These are phyloP conservation scores for Colletotrichum godetiae DNA, from an alignment of 2,329 filamentous ascomycete genomes.

Conservation along the genomic window DNA sequence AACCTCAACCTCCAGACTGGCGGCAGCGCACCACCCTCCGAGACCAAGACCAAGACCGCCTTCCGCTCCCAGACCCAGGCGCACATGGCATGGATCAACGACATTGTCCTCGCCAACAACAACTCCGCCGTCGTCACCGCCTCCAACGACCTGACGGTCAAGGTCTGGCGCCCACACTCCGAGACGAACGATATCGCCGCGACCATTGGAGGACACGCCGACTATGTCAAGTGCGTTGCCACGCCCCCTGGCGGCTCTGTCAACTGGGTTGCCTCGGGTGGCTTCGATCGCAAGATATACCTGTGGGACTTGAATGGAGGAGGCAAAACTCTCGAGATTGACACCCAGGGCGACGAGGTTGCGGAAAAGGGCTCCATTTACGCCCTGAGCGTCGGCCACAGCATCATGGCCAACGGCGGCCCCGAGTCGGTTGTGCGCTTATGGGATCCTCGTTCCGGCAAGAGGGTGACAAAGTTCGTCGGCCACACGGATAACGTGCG, in stretches of 20 bases:
- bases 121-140: slow-evolving; percentile 86
- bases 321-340: slow-evolving; percentile 88
- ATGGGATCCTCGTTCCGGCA: slow-evolving; percentile 90
- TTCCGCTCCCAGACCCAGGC: slow-evolving; percentile 75
- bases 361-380: slow-evolving; percentile 96
- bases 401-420: slow-evolving; percentile 89
- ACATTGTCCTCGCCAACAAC: slow-evolving; percentile 83
- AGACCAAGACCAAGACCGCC: slow-evolving; percentile 54
- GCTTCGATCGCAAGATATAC: slow-evolving; percentile 90
- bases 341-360: slow-evolving; percentile 84
- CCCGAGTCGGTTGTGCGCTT: slow-evolving; percentile 93
- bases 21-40: slow-evolving; percentile 39
- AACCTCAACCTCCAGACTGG: slow-evolving; percentile 71
- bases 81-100: slow-evolving; percentile 97
- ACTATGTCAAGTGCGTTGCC: slow-evolving; percentile 96
- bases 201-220: slow-evolving; percentile 91
- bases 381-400: slow-evolving; percentile 82
- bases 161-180: slow-evolving; percentile 85
- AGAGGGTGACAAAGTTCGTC: slow-evolving; percentile 94
- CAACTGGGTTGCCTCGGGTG: slow-evolving; percentile 93
- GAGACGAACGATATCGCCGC: slow-evolving; percentile 68
- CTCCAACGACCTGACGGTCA: slow-evolving; percentile 93
- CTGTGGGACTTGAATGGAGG: slow-evolving; percentile 93
- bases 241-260: slow-evolving; percentile 72
- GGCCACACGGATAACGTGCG: slow-evolving; percentile 96